Conservation (phyloP, 768 basidiomycete genomes). For the Hericium rajendrae region DNA sequence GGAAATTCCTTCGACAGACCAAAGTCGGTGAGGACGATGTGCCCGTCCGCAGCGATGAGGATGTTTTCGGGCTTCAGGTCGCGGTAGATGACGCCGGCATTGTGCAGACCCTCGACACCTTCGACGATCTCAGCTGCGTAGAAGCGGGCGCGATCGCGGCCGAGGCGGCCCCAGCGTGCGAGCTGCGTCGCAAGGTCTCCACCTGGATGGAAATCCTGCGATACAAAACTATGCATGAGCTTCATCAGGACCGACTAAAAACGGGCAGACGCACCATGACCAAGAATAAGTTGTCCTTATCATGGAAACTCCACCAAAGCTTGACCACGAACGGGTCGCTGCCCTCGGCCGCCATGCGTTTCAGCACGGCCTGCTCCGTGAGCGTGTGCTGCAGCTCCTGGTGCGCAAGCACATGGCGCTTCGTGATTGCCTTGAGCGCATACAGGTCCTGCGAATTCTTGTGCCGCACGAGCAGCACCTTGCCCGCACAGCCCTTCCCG, state of each 20-base stretch:
- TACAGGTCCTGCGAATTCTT: constrained; percentile 64
- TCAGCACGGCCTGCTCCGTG: constrained; percentile 92
- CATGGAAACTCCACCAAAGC: constrained; percentile 96
- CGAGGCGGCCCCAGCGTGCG: constrained; percentile 89
- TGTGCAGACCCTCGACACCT: constrained; percentile 90
- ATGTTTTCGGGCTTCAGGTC: constrained; percentile 97
- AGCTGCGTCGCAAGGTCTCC: constrained; percentile 97
- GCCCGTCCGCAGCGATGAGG: constrained; percentile 87
- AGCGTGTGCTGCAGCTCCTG: constrained; percentile 95
- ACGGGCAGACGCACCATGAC: constrained; percentile 64
- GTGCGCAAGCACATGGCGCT: constrained; percentile 92
- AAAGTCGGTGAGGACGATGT: constrained; percentile 96
- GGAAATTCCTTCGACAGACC: constrained; percentile 91
- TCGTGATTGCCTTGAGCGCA: constrained; percentile 96
- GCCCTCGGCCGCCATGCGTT: constrained; percentile 83
- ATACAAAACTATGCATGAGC: neutral
- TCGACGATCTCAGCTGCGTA: constrained; percentile 97
- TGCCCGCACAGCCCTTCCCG: constrained; percentile 96
- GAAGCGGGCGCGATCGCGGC: constrained; percentile 89
- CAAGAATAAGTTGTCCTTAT: constrained; percentile 93
- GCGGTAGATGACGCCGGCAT: constrained; percentile 92
- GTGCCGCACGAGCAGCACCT: constrained; percentile 85
- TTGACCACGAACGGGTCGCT: constrained; percentile 93
- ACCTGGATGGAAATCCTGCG: constrained; percentile 86
- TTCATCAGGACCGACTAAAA: neutral